A percentile compares a stretch with the other conserved stretches of the same genome.
phyloP scores from a whole-genome alignment of 2,329 filamentous ascomycete genomes.

The Apiospora malaysiana region DNA sequence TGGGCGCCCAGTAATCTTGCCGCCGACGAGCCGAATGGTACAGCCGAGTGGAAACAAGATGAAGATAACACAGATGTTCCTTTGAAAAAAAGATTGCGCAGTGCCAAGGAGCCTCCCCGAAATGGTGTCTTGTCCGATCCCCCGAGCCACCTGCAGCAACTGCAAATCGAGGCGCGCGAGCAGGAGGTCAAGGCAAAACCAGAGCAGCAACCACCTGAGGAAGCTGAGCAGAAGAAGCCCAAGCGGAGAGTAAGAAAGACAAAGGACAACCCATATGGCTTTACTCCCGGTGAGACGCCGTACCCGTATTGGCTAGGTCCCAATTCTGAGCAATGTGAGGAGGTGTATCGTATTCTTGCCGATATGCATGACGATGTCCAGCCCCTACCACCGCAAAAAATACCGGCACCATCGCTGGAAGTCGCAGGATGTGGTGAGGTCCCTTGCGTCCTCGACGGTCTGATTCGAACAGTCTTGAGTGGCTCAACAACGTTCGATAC shows the following conservation, averaged over 20 bases:
- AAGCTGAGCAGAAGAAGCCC: constrained; percentile 24
- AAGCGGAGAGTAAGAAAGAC: constrained; percentile 36
- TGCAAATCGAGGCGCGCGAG: not conserved
- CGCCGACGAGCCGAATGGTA: not conserved
- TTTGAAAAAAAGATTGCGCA: constrained; percentile 11
- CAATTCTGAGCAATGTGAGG: constrained; percentile 70
- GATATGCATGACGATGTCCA: constrained; percentile 68
- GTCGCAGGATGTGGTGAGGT: constrained; percentile 71
- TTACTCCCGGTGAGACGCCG: constrained; percentile 64
- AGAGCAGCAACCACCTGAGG: constrained; percentile 18
- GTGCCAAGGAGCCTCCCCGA: not conserved
- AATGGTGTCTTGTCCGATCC: not conserved
- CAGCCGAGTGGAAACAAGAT: not conserved
- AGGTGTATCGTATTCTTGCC: constrained; percentile 70
- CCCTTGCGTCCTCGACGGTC: constrained; percentile 58
- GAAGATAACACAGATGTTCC: not conserved
- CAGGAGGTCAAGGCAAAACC: not conserved
- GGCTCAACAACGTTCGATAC: constrained; percentile 55
- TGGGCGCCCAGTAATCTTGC: not conserved
- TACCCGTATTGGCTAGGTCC: constrained; percentile 72
- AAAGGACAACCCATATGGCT: constrained; percentile 52
- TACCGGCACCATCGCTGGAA: constrained; percentile 72
- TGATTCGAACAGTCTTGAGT: constrained; percentile 59
- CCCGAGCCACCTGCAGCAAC: not conserved
- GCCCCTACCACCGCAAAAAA: constrained; percentile 60